Conservation (phyloP, 2,329 filamentous ascomycete species). For the Fusarium floridanum region DNA sequence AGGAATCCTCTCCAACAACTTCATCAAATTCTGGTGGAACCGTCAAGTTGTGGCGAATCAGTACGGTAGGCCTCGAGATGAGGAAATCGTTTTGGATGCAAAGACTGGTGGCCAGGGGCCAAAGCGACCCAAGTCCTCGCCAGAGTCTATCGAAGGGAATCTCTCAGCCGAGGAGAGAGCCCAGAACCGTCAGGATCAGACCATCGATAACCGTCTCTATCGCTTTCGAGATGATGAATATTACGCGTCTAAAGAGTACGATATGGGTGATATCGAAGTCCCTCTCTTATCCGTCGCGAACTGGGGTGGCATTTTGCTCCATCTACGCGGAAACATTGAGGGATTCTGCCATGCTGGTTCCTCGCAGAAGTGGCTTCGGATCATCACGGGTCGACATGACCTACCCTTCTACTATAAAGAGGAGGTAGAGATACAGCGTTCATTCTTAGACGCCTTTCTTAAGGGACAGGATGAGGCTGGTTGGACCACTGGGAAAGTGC, state of each 20-base stretch:
- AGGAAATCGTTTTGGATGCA: background rate
- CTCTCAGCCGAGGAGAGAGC: background rate
- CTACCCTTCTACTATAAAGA: slow-evolving; percentile 78
- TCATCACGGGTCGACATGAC: slow-evolving; percentile 77
- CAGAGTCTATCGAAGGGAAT: background rate
- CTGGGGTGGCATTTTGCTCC: slow-evolving; percentile 77
- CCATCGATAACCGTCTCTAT: slow-evolving; percentile 52
- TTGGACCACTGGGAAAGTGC: slow-evolving; percentile 69
- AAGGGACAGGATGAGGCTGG: slow-evolving; percentile 72
- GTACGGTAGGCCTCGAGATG: slow-evolving; percentile 64
- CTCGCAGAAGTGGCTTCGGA: slow-evolving; percentile 74
- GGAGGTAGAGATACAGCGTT: slow-evolving; percentile 74
- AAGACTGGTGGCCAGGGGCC: background rate
- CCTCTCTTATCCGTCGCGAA: slow-evolving; percentile 76
- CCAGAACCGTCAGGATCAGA: background rate
- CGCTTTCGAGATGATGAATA: background rate
- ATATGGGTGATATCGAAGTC: slow-evolving; percentile 71
- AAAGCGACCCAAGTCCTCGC: background rate
- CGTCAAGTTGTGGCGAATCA: slow-evolving; percentile 63
- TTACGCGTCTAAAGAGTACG: background rate
- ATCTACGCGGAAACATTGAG: slow-evolving; percentile 76
- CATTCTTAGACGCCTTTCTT: slow-evolving; percentile 77
- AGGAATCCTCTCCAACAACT: slow-evolving; percentile 4
- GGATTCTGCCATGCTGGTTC: slow-evolving; percentile 74
- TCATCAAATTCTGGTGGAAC: slow-evolving; percentile 6